These are phyloP conservation scores for Zygoascus meyerae DNA, from an alignment of 1,139 yeast genomes.

Conservation along the genomic window DNA sequence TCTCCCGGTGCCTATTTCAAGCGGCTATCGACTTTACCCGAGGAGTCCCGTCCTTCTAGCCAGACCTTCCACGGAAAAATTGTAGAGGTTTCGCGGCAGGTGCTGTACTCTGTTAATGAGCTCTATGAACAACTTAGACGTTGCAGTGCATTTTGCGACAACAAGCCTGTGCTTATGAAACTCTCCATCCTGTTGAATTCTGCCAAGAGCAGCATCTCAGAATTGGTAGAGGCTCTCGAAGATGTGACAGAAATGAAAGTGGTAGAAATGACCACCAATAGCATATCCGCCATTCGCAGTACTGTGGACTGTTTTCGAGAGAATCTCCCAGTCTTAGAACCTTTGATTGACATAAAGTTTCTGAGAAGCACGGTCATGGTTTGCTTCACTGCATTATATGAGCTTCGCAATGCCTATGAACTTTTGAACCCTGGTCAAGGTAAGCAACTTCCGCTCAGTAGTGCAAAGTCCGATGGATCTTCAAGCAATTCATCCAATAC, in stretches of 20 bases:
- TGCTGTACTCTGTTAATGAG: conserved; percentile 49
- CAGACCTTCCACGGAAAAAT: conserved; percentile 15
- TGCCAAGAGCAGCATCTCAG: conserved; percentile 38
- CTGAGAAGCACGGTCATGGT: conserved; percentile 69
- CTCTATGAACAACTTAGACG: conserved; percentile 63
- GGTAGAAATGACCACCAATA: conserved; percentile 10
- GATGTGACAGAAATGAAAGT: conserved; percentile 11
- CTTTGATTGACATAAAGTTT: conserved; percentile 57
- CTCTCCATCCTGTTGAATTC: conserved; percentile 52
- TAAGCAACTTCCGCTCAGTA: background rate
- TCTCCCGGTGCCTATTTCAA: conserved; percentile 55
- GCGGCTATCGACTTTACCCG: conserved; percentile 64
- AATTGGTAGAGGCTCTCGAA: conserved; percentile 25
- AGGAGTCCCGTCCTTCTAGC: conserved; percentile 30
- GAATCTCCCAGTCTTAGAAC: conserved; percentile 21
- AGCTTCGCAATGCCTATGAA: conserved; percentile 66
- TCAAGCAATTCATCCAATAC: background rate
- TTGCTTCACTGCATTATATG: conserved; percentile 67
- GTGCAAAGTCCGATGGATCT: conserved; percentile 1
- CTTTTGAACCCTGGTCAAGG: conserved; percentile 6
- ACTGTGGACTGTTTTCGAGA: conserved; percentile 22
- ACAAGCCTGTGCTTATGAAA: conserved; percentile 54
- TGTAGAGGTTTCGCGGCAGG: conserved; percentile 35
- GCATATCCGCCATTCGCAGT: conserved; percentile 21
- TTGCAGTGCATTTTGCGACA: conserved; percentile 61